These are phyloP conservation scores for Sordariomycetes sp. DNA, from an alignment of 2,329 filamentous ascomycete species.

Conservation along the genomic window DNA sequence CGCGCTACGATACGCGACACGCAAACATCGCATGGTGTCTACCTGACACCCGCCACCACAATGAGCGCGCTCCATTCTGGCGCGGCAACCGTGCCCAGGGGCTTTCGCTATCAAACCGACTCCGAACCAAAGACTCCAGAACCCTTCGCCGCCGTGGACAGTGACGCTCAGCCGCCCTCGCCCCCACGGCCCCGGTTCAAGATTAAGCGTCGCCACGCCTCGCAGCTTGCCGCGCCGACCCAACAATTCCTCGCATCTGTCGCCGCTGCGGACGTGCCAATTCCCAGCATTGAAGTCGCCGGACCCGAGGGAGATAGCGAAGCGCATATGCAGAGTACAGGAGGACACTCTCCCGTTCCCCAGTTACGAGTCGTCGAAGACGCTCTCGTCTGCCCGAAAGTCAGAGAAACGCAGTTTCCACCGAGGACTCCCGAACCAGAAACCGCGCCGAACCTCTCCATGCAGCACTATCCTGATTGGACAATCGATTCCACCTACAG, in stretches of 20 bases:
- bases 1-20: not conserved
- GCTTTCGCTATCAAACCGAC: slow-evolving; percentile 23
- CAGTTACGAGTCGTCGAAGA: slow-evolving; percentile 21
- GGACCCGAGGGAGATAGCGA: slow-evolving; percentile 34
- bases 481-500: slow-evolving; percentile 45
- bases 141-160: slow-evolving; percentile 22
- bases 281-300: slow-evolving; percentile 54
- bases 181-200: slow-evolving; percentile 42
- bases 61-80: slow-evolving; percentile 37
- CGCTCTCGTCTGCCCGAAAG: slow-evolving; percentile 16
- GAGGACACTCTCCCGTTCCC: slow-evolving; percentile 19
- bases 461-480: slow-evolving; percentile 45
- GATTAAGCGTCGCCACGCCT: slow-evolving; percentile 43
- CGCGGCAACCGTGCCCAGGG: slow-evolving; percentile 31
- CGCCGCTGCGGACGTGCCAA: slow-evolving; percentile 51
- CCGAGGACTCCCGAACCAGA: slow-evolving; percentile 49
- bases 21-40: not conserved
- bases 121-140: slow-evolving; percentile 40
- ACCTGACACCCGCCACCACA: not conserved
- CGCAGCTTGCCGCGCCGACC: slow-evolving; percentile 45
- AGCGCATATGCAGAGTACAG: slow-evolving; percentile 22
- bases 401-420: slow-evolving; percentile 33
- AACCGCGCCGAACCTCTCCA: slow-evolving; percentile 28
- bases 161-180: slow-evolving; percentile 29
- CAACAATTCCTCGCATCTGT: slow-evolving; percentile 59